A percentile compares a stretch with the other conserved stretches of the same genome.
Conservation (phyloP, 192 early-diverging fungal genomes). For the Coemansia sp. region DNA sequence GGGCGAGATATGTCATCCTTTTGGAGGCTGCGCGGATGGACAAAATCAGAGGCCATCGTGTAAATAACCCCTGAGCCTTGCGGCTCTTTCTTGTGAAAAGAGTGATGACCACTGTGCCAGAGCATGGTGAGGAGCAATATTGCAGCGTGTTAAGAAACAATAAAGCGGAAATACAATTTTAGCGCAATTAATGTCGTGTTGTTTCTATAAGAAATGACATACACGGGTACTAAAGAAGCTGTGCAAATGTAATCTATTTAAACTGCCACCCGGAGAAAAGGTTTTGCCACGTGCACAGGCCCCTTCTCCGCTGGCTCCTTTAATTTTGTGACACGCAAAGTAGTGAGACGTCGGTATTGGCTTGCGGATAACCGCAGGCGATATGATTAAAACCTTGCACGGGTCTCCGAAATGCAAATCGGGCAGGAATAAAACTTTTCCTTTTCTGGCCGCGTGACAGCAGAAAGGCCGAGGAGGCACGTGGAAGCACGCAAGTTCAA, state of each 20-base stretch:
- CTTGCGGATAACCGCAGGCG: constrained; percentile 1
- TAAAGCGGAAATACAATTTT: background rate
- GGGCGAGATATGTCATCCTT: constrained; percentile 38
- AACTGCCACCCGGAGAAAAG: no score
- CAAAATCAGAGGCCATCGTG: constrained; percentile 42
- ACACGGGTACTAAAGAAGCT: no score
- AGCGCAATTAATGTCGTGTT: no score
- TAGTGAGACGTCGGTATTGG: background rate
- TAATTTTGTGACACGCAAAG: background rate
- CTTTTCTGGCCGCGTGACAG: background rate
- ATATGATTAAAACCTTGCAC: background rate
- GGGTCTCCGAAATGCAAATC: background rate
- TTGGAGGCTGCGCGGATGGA: constrained; percentile 22
- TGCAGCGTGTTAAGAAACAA: background rate
- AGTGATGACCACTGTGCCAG: background rate
- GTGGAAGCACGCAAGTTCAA: background rate
- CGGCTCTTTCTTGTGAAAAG: constrained; percentile 4
- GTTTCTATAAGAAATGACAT: no score
- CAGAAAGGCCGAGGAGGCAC: background rate
- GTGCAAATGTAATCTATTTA: no score
- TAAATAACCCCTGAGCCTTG: constrained; percentile 31
- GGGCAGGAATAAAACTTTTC: background rate
- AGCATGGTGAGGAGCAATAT: background rate
- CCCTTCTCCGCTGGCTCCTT: background rate
- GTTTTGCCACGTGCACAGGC: background rate